Base-by-base conservation (phyloP, 441 rosid genomes). In the Breynia disticha region DNA sequence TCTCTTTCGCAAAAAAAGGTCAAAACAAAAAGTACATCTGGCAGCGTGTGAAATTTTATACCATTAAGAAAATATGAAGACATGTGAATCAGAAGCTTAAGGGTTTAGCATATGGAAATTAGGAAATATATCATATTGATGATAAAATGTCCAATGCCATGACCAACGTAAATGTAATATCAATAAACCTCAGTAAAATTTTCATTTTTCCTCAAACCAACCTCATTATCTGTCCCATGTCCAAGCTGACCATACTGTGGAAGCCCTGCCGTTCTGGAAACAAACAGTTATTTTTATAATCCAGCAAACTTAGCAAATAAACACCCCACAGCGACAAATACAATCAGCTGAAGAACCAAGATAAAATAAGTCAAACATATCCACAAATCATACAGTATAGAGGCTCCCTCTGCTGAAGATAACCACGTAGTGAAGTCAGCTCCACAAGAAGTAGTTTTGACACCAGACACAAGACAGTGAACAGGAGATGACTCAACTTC, bases 401-500 rank as follows among this genome's bases (percentile, higher is more conserved):
- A 77, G 64, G 97, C 81, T 80, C 90, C 96, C 72, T 89, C 88
- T 45, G 70, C 70, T 64, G 95, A 84, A 18, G 99, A 72, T 67
- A 93, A 64, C 99, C 97, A 93, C 21, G 81, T 93, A 35, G 89
- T 89, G 65, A 93, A 93, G 2, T 93, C 99, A 57, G 82, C 96
- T 61, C 99, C 99, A 68, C 95, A 89, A 39, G 93, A 87, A 73
- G 84, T 68, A 57, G 54, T 63, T 53, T 80, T 86, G 22, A 81
- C 94, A 54, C 77, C 77, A 59, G 95, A 76, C 46, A 87, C 95
- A 46, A 61, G 76, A 65, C 95, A 87, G 13, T 77, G 87, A 65
- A 89, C 81, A 24, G 96, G 97, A 54, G 90, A 83, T 13, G 77
- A 61, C 72, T 84, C 96, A 49, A 71, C 47, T 69, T 86, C 93